Evolutionary conservation across 164 flowering plant genomes (phyloP).

Genomic region (Liquidambar formosana): DNA sequence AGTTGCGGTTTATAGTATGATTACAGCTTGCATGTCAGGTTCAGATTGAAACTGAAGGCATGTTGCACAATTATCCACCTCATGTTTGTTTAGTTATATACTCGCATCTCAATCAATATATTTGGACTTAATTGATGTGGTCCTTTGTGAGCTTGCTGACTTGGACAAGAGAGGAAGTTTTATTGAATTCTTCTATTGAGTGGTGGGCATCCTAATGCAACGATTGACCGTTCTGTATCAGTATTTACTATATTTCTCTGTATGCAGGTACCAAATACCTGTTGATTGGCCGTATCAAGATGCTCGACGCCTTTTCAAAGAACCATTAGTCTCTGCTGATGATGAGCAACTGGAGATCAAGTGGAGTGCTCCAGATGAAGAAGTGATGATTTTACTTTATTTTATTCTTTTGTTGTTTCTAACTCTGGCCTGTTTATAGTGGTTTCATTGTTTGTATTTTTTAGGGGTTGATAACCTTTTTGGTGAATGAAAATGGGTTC

Average conservation of each 20-base stretch:
- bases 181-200: neutral
- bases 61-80: neutral
- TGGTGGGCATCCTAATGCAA: neutral
- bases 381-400: constrained; percentile 35
- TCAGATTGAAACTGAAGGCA: neutral
- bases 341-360: constrained; percentile 66
- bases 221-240: neutral
- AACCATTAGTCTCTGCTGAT: constrained; percentile 59
- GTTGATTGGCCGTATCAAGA: constrained; percentile 89
- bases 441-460: constrained; percentile 5
- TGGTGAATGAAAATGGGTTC: constrained; percentile 91
- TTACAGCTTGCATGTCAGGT: neutral
- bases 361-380: constrained; percentile 93
- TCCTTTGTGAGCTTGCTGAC: neutral
- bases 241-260: neutral
- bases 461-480: constrained; percentile 70
- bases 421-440: neutral
- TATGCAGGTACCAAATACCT: constrained; percentile 81
- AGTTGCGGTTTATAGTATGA: neutral
- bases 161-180: neutral
- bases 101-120: neutral
- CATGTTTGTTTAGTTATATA: neutral
- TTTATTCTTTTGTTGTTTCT: neutral
- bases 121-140: neutral
- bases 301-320: constrained; percentile 81